Base-by-base conservation (phyloP, 1,284 basidiomycete species). In the Athelia psychrophila region DNA sequence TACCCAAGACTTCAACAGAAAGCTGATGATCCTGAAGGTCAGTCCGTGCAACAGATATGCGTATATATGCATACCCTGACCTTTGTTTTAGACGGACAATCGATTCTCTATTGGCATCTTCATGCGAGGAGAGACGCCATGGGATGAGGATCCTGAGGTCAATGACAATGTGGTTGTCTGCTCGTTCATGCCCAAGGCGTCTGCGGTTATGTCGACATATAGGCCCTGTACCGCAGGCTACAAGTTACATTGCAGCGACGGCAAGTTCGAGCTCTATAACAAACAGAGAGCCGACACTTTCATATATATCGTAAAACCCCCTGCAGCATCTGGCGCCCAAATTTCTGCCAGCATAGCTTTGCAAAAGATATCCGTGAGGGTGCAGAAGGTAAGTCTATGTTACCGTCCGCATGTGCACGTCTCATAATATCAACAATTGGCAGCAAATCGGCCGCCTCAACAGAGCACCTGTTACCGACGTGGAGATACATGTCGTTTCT, bases 401-500 rank as follows among this genome's bases (percentile, higher is more conserved):
- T n/a, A 18, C 38, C 6, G 9, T 42, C n/a, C 8, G 6, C 6
- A 16, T 42, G 9, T 42, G n/a, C n/a, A n/a, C 38, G n/a, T 16
- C 38, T n/a, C 38, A 5, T 42, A 22, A 20, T 48, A 52, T 3
- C 44, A 50, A 12, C 8, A 18, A 16, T 32, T 24, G 46, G 23
- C 47, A 86, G 83, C 83, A 84, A 80, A 63, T 82, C 16, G 84
- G 84, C 2, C 66, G 80, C 44, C 59, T 86, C 23, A 72, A 79
- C 49, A 72, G 77, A 38, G 68, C 75, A 0, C 76, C 80, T 0
- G 74, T 84, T 0, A 65, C 68, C 5, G 72, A 71, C 3, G 73
- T 85, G 22, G 84, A 86, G 57, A 74, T 86, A 6, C 84, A 86
- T 58, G 84, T 86, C 2, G 77, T 86, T 16, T 86, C 84, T 0